Evolutionary conservation across 495 filamentous ascomycete genomes (phyloP), one percentile per base, ranked within the genome.

Genomic region (Jackrogersella multiformis): DNA sequence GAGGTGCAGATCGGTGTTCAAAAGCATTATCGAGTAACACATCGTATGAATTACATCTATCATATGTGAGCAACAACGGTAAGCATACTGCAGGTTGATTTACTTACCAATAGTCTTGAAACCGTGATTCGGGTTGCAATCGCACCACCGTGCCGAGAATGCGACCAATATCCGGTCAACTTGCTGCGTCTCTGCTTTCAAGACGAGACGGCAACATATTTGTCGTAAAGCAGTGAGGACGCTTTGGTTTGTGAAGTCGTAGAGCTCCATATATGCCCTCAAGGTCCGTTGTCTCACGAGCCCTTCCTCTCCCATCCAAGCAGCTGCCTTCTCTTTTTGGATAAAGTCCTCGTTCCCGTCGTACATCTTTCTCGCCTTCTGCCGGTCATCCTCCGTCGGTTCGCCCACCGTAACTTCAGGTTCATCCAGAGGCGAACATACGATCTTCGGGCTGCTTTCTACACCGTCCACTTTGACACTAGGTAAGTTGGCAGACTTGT

Each of bases 11-110:
- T 99, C 95, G 56, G 95, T 98, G 72, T 99, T 99, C 54, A 99
- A 83, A 26, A 99, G 82, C 54, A 99, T 87, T 53, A 99, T 83
- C 3, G 95, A 98, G 76, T 97, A 99, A 73, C 92, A 94, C 62
- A 99, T 94, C 7, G 96, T 98, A 72, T 98, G 94, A 10, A 99
- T 93, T 49, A 99, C 90, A 77, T 98, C 94, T 92, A 57, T 5
- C 18, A 52, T 0, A 18, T 55, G 48, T 53, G 4, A 66, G 76
- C 58, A 48, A 61, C 23, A 34, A 5, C 30, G n/a, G n/a, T 23
- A 15, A 10, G 7, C 8, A 13, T 6, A 7, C 12, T 15, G 1
- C 6, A 32, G 1, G 15, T 21, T 18, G 21, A 9, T 23, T 42
- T 23, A 73, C 88, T 77, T 84, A 96, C 92, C 93, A 61, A 80